These are phyloP conservation scores for Coemansia sp. DNA, from an alignment of 192 early-diverging fungal species.

Conservation along the genomic window DNA sequence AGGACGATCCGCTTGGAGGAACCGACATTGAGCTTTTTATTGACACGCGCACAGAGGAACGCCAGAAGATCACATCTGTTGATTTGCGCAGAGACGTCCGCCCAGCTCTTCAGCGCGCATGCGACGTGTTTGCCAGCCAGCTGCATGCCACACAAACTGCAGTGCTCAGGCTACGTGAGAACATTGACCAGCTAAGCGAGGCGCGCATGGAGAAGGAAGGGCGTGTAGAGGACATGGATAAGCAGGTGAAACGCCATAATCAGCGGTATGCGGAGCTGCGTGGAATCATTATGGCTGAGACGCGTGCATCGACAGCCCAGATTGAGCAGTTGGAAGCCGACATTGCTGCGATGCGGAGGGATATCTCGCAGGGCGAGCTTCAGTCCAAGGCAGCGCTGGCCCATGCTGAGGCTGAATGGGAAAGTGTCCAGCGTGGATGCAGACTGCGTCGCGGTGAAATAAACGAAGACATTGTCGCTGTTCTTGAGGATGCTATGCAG, in stretches of 20 bases:
- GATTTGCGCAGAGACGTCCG: constrained; percentile 47
- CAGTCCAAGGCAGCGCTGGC: constrained; percentile 46
- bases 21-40: constrained; percentile 41
- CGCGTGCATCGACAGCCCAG: constrained; percentile 36
- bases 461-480: constrained; percentile 43
- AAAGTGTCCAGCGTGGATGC: constrained; percentile 54
- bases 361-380: constrained; percentile 47
- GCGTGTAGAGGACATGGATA: constrained; percentile 49
- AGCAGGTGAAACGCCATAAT: constrained; percentile 47
- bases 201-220: constrained; percentile 48
- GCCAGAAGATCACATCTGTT: constrained; percentile 42
- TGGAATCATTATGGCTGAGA: constrained; percentile 39
- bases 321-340: constrained; percentile 54
- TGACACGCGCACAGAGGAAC: constrained; percentile 42
- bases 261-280: constrained; percentile 51
- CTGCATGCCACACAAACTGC: constrained; percentile 45
- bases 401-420: constrained; percentile 50
- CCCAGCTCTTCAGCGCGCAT: constrained; percentile 45
- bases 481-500: constrained; percentile 44
- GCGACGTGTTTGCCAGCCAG: constrained; percentile 51
- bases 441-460: constrained; percentile 48
- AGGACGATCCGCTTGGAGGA: constrained; percentile 42
- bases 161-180: constrained; percentile 43
- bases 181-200: constrained; percentile 48
- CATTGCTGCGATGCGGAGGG: constrained; percentile 49